phyloP scores from a whole-genome alignment of 1,139 yeast species.

The Zygosaccharomyces sapae region DNA sequence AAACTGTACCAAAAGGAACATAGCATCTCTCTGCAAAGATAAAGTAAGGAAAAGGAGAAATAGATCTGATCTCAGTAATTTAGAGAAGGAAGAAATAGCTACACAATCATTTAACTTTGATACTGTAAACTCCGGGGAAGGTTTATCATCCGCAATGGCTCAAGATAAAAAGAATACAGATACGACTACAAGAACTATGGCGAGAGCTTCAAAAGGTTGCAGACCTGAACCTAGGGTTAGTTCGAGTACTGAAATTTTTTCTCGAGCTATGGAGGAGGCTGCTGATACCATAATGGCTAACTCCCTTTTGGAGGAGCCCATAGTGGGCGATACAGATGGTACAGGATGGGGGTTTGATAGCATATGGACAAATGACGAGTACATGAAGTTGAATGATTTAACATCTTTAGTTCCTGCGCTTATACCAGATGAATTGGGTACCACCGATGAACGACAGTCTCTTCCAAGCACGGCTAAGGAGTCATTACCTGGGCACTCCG shows the following conservation, averaged over 20 bases:
- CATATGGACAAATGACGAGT: slow-evolving; percentile 48
- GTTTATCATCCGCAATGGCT: not conserved
- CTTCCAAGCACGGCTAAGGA: not conserved
- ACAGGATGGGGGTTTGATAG: slow-evolving; percentile 22
- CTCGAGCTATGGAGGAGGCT: not conserved
- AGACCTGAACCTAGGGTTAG: not conserved
- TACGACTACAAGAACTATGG: not conserved
- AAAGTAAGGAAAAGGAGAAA: slow-evolving; percentile 48
- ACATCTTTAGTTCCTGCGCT: no score
- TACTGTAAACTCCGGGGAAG: not conserved
- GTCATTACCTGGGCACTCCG: not conserved
- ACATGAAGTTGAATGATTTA: slow-evolving; percentile 55
- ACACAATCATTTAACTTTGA: not conserved
- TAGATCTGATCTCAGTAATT: slow-evolving; percentile 1
- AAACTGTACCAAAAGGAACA: slow-evolving; percentile 59
- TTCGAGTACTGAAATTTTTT: not conserved
- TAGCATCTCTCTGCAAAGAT: slow-evolving; percentile 53
- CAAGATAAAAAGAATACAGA: not conserved
- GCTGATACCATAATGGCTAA: not conserved
- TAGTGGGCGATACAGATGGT: not conserved
- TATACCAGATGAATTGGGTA: no score
- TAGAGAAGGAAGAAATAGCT: not conserved
- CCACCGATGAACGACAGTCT: not conserved
- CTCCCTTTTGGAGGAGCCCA: not conserved
- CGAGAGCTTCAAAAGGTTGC: not conserved